Evolutionary conservation across 441 rosid species (phyloP), one percentile per base, ranked within the genome.

Genomic region (Gossypium trilobum): DNA sequence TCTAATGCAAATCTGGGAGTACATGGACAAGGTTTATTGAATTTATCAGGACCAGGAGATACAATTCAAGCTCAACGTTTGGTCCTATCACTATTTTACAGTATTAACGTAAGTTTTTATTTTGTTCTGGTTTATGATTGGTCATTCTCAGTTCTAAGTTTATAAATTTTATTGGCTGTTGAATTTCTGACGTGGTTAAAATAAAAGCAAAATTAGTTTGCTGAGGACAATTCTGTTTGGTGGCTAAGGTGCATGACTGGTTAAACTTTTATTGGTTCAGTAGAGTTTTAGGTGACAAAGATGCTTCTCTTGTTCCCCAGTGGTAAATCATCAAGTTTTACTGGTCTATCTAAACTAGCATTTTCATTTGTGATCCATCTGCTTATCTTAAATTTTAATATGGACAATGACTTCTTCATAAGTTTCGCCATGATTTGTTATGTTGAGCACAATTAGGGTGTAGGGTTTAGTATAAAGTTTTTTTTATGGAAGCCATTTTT

Each of bases 11-110:
- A 95, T 83, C 86, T 96, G 71, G 97, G 87, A 79, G 97, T 96
- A 80, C 96, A 86, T 77, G 99, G 99, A 46, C 99, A 96, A 84
- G 99, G 99, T 78, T 83, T 79, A 51, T 78, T 96, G 82, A 96
- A 93, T 89, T 82, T 96, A 75, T 85, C 99, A 17, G 99, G 99
- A 73, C 88, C 90, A 20, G 99, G 98, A 44, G 89, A 96, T 83
- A 73, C 80, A 36, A 93, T 96, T 76, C 97, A 96, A 82, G 98
- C 99, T 67, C 98, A 93, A 68, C 96, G 93, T 42, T 82, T 96
- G 79, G 97, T 93, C 81, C 85, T 96, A 68, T 90, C 97, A 52
- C 86, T 96, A 74, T 96, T 96, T 80, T 93, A 88, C 77, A 83
- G 88, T 57, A 86, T 96, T 75, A 87, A 89, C 84, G 98, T 96